Percentiles rank a stretch among this genome's conserved stretches.
Evolutionary conservation across 148 eudicot species (phyloP).

Genomic region (Amaranthus cruentus): DNA sequence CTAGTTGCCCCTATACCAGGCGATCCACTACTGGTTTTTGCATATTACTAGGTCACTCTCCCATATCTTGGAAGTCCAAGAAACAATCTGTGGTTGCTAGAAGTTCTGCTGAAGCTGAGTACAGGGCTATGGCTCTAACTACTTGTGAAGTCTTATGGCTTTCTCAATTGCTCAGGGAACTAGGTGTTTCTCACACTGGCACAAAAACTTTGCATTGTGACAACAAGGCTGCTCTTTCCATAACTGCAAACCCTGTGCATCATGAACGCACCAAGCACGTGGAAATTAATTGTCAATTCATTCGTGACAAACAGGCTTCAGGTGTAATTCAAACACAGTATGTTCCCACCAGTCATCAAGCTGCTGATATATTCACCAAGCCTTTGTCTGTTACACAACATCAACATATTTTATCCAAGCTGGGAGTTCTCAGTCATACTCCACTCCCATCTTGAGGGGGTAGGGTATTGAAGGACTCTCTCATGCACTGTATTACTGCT

Average conservation of each 20-base stretch:
- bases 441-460: background rate
- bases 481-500: too few species aligned
- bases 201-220: background rate
- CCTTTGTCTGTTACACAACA: background rate
- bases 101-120: background rate
- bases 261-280: too few species aligned
- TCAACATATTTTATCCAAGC: background rate
- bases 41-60: background rate
- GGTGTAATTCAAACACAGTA: background rate
- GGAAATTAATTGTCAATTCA: too few species aligned
- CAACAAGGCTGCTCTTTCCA: background rate
- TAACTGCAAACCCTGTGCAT: background rate
- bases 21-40: background rate
- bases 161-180: background rate
- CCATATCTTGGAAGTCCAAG: background rate
- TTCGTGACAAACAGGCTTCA: too few species aligned
- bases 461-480: too few species aligned
- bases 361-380: background rate
- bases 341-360: background rate
- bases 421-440: background rate
- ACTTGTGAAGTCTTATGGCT: background rate
- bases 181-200: background rate
- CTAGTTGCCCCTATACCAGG: background rate
- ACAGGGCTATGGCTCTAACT: background rate
- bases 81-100: background rate